Base-by-base conservation (phyloP, 352 stramenopile genomes). In the Globisporangium polare region DNA sequence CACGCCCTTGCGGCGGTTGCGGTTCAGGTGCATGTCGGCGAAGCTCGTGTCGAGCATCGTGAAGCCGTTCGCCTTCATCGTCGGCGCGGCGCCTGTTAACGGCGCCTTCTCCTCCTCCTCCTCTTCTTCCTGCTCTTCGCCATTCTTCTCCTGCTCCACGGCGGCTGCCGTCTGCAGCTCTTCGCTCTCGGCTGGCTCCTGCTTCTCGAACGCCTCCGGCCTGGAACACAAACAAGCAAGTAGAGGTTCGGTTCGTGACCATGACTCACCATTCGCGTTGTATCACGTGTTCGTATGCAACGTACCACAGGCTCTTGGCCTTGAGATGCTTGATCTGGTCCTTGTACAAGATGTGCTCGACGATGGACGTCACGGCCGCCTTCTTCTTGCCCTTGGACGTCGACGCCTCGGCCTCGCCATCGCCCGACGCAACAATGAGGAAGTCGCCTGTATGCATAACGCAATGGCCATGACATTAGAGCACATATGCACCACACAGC, bases 281-380 rank as follows among this genome's bases (percentile, higher is more conserved):
- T 15, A 35, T 13, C 13, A 27, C 3, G 4, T n/a, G 27, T 33
- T 33, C 29, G 29, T 42, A 42, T 18, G 29, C 17, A 41, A 27
- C 52, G 24, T 31, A 65, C 97, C 97, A 99, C 4, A 98, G 77
- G 22, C 85, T 79, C 63, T 97, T 97, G 43, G 75, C 76, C 78
- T 97, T 97, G 31, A 99, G 87, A 74, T 99, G 94, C 67, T 98
- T 98, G 53, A 99, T 95, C 82, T 99, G 97, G 65, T 99, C 97
- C 66, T 98, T 98, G 81, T 98, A 98, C 35, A 99, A 69, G 78
- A 99, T 98, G 69, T 98, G 94, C 73, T 95, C 84, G 54, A 99
- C 88, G 51, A 94, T 92, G 41, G 87, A 95, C 45, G 86, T 94
- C 47, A 97, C 90, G 8, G 89, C 91, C 29, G 88, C 89, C 53